Evolutionary conservation across 257 asterid genomes (phyloP).

Genomic region (Nicotiana sylvestris): DNA sequence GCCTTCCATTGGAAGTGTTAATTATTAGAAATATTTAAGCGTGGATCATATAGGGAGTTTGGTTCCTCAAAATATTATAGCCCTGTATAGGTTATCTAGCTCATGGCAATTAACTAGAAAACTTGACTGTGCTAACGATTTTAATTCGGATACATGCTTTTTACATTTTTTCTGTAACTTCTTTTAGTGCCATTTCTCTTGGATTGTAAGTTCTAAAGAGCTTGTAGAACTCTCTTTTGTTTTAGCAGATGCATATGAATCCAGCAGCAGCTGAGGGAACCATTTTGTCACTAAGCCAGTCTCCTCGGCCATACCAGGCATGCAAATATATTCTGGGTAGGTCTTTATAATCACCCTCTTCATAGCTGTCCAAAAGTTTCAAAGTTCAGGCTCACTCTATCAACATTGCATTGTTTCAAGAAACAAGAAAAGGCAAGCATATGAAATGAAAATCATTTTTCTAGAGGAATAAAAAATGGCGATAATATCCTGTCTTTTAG

Average conservation of each 20-base stretch:
- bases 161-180: neutral
- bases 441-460: neutral
- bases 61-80: neutral
- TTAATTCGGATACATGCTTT: neutral
- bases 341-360: constrained; percentile 22
- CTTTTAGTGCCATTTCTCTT: neutral
- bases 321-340: constrained; percentile 89
- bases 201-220: neutral
- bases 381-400: neutral
- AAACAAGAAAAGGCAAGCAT: neutral
- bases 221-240: neutral
- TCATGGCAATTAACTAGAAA: neutral
- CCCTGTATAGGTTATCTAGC: neutral
- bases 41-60: neutral
- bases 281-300: constrained; percentile 62
- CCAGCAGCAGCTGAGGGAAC: constrained; percentile 89
- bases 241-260: constrained; percentile 68
- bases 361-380: neutral
- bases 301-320: constrained; percentile 77
- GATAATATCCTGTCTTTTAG: neutral
- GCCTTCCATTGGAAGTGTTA: neutral
- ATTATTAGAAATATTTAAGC: neutral
- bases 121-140: neutral
- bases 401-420: neutral
- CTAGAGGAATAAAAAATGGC: neutral